Evolutionary conservation across 495 filamentous ascomycete species (phyloP).

Genomic region (Aspergillus sparsus): DNA sequence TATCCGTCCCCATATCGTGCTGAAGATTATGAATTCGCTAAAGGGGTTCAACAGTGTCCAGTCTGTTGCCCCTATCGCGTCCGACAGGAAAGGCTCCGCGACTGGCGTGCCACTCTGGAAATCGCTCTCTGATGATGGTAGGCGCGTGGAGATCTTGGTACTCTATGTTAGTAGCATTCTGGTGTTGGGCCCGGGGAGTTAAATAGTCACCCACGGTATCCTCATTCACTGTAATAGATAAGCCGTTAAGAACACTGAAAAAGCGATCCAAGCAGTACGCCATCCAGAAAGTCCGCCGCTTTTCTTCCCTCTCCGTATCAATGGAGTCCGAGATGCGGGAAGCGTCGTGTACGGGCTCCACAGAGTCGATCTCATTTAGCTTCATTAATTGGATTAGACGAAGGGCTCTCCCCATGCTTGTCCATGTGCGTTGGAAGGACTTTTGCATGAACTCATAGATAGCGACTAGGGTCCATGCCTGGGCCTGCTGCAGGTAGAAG

Average conservation of each 20-base stretch:
- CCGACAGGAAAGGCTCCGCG: not conserved
- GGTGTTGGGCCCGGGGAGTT: not conserved
- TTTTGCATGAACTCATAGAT: constrained; percentile 50
- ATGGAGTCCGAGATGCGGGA: no score
- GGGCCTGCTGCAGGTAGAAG: constrained; percentile 35
- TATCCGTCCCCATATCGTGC: not conserved
- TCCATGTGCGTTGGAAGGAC: constrained; percentile 47
- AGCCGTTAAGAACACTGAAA: not conserved
- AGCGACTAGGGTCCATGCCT: constrained; percentile 53
- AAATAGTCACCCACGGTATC: not conserved
- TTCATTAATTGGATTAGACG: constrained; percentile 51
- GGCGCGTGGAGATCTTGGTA: not conserved
- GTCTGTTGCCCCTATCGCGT: not conserved
- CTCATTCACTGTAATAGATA: not conserved
- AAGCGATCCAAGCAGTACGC: not conserved
- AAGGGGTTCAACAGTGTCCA: not conserved
- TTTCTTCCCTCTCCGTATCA: no score
- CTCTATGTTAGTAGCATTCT: not conserved
- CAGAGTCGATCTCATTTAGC: constrained; percentile 6
- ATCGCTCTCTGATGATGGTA: not conserved
- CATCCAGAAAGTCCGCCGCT: not conserved
- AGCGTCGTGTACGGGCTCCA: no score
- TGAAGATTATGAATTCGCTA: not conserved
- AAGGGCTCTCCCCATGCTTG: constrained; percentile 54
- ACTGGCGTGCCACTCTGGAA: not conserved